Evolutionary conservation across 495 filamentous ascomycete species (phyloP), one percentile per base, ranked within the genome.

Genomic region (Parathielavia appendiculata): DNA sequence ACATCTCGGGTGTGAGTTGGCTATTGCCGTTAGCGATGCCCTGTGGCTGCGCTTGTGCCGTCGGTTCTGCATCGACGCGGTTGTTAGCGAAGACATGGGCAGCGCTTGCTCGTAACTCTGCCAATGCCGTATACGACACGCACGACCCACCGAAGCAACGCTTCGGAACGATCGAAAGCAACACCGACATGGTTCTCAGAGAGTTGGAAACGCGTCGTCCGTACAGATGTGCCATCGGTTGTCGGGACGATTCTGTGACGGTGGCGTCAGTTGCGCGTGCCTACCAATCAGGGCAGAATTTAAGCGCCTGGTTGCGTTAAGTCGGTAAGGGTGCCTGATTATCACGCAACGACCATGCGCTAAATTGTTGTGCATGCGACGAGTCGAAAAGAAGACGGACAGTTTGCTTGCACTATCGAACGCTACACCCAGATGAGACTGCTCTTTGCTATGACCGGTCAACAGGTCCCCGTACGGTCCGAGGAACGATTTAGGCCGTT

Each of bases 271-370:
- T 54, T 60, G 44, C 58, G 51, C 30, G 50, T 59, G 40, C 45
- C 51, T 54, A 26, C 58, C 58, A 60, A 60, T 60, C 58, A 60
- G 23, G 58, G 23, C 13, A 14, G 35, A 23, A 60, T 40, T 54
- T 60, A 54, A 60, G 51, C 58, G 58, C 58, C 44, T 30, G 51
- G 9, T 47, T 26, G 20, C 41, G 41, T 39, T 8, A 20, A 26
- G 16, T 43, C 46, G 58, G 51, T 44, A 55, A 60, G 43, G 26
- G 40, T 22, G 36, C 38, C 58, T 45, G 32, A 26, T 36, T 23
- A 14, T 32, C 35, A 36, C 34, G n/a, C 44, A 17, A 22, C 10
- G 23, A 43, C 30, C 9, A 44, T 30, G 36, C 46, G n/a, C 36
- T 34, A 30, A 49, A n/a, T 1, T 19, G 17, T 7, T 35, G 8